Evolutionary conservation across 495 filamentous ascomycete species (phyloP).

Genomic region (Trichoderma virens): DNA sequence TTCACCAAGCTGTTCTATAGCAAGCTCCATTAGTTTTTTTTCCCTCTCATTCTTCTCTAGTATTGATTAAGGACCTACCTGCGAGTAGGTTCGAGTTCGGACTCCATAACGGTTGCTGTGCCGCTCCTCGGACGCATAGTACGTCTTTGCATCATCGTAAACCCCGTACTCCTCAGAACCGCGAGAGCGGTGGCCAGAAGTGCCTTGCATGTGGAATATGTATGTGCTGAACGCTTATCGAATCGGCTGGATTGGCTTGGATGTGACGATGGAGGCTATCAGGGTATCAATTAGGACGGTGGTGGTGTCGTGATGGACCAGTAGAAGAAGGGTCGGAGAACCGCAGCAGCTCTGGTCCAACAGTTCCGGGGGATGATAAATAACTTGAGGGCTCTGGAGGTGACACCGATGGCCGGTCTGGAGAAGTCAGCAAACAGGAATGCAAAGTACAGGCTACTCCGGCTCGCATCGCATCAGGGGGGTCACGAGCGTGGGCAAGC

Average conservation of each 20-base stretch:
- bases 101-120: slow-evolving; percentile 33
- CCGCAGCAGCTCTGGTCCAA: neutral
- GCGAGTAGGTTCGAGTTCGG: slow-evolving; percentile 40
- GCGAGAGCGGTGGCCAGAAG: neutral
- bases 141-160: slow-evolving; percentile 41
- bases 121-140: slow-evolving; percentile 41
- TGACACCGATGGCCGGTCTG: neutral
- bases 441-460: neutral
- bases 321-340: neutral
- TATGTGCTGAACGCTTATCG: neutral
- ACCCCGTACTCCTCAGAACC: slow-evolving; percentile 30
- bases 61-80: slow-evolving; percentile 22
- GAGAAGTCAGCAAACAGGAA: neutral
- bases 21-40: slow-evolving; percentile 16
- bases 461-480: neutral
- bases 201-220: neutral
- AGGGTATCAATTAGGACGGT: neutral
- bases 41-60: neutral
- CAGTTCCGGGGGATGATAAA: neutral
- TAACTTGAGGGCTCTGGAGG: neutral
- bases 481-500: slow-evolving; percentile 4
- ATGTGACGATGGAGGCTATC: neutral
- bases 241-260: neutral
- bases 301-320: neutral
- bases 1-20: slow-evolving; percentile 34